A percentile compares a stretch with the other conserved stretches of the same genome.
Conservation (phyloP, 345 rosid genomes). For the Lenwebbia sp. region DNA sequence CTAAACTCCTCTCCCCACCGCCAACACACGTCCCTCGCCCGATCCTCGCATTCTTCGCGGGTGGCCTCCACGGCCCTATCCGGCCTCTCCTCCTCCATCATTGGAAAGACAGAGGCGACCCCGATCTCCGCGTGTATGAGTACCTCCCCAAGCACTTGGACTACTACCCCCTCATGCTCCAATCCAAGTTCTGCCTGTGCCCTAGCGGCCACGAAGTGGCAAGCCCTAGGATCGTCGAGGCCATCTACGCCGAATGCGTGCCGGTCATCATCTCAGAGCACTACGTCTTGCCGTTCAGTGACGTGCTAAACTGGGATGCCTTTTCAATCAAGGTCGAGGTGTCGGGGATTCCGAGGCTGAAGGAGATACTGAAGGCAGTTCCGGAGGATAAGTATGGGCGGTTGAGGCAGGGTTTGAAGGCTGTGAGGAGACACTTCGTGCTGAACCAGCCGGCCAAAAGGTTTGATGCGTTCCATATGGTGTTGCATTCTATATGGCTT, state of each 20-base stretch:
- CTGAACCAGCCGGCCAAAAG: slow-evolving; percentile 65
- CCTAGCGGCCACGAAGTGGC: slow-evolving; percentile 95
- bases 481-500: slow-evolving; percentile 84
- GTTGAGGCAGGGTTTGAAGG: slow-evolving; percentile 41
- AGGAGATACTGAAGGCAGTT: slow-evolving; percentile 50
- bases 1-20: slow-evolving; percentile 34
- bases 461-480: slow-evolving; percentile 74
- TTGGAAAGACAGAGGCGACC: slow-evolving; percentile 64
- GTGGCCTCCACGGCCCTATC: slow-evolving; percentile 73
- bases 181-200: slow-evolving; percentile 76
- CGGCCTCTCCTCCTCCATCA: slow-evolving; percentile 50
- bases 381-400: slow-evolving; percentile 41
- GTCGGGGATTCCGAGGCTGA: slow-evolving; percentile 57
- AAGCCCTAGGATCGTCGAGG: slow-evolving; percentile 82
- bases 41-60: slow-evolving; percentile 69
- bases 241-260: slow-evolving; percentile 72
- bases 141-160: slow-evolving; percentile 59
- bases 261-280: slow-evolving; percentile 71
- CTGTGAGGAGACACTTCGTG: slow-evolving; percentile 62
- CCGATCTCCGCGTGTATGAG: slow-evolving; percentile 43
- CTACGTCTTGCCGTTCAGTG: slow-evolving; percentile 74
- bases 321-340: slow-evolving; percentile 53
- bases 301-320: slow-evolving; percentile 78
- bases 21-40: slow-evolving; percentile 27
- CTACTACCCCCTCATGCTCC: slow-evolving; percentile 57